phyloP scores from a whole-genome alignment of 768 basidiomycete genomes.

The Pisolithus tinctorius region DNA sequence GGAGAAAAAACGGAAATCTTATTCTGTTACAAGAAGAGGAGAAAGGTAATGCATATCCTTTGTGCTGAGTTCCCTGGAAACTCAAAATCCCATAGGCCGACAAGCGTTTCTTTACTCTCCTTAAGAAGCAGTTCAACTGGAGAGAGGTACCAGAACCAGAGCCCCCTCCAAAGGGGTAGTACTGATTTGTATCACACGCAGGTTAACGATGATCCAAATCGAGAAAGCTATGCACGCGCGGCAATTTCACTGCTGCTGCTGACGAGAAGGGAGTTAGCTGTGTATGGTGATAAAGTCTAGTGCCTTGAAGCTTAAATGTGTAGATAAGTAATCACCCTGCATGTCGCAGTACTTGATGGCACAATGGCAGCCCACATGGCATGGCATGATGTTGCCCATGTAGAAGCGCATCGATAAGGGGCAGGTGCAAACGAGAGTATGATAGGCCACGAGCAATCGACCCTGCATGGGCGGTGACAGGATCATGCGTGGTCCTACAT shows the following conservation, averaged over 20 bases:
- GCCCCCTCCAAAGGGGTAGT: not conserved
- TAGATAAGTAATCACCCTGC: too few species aligned
- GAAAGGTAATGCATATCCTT: slow-evolving; percentile 55
- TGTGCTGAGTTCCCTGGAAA: not conserved
- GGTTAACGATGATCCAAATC: slow-evolving; percentile 60
- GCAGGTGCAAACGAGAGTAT: too few species aligned
- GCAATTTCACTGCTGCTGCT: slow-evolving; percentile 55
- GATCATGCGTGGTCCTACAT: too few species aligned
- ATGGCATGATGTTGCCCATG: too few species aligned
- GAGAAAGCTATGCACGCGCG: slow-evolving; percentile 51
- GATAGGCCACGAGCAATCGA: too few species aligned
- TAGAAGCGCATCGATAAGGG: too few species aligned
- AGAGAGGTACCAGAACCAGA: slow-evolving; percentile 38
- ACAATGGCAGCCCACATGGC: too few species aligned
- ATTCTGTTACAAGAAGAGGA: slow-evolving; percentile 91
- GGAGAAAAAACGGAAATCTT: slow-evolving; percentile 57
- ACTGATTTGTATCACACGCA: slow-evolving; percentile 19
- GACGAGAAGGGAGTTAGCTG: slow-evolving; percentile 10
- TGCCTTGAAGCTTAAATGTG: too few species aligned
- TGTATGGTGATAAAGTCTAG: not conserved
- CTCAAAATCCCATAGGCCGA: slow-evolving; percentile 54
- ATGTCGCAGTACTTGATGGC: too few species aligned
- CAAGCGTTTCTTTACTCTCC: slow-evolving; percentile 73
- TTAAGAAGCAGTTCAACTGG: slow-evolving; percentile 78
- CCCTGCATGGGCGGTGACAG: too few species aligned